These are phyloP conservation scores for Lasiosphaeria miniovina DNA, from an alignment of 495 filamentous ascomycete species.

Conservation along the genomic window DNA sequence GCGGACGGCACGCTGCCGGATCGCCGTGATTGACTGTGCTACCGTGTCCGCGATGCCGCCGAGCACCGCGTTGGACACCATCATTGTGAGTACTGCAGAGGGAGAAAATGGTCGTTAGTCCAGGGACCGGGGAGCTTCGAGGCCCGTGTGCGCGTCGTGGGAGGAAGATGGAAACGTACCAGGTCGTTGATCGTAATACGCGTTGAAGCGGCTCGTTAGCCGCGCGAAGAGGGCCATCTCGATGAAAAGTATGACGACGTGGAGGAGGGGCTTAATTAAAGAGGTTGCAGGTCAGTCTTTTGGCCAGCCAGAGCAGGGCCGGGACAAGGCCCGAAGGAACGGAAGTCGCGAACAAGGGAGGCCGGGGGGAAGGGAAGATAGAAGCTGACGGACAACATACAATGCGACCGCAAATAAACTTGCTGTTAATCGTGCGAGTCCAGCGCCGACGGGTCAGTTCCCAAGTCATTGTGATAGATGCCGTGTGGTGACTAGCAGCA, in stretches of 20 bases:
- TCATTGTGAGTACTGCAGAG: conserved; percentile 81
- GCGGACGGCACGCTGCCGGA: conserved; percentile 64
- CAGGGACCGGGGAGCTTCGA: not conserved
- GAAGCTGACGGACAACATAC: conserved; percentile 50
- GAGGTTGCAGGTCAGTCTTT: conserved; percentile 1
- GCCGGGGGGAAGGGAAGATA: conserved; percentile 15
- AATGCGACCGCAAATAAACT: conserved; percentile 76
- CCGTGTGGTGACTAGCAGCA: not conserved
- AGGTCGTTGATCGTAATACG: conserved; percentile 85
- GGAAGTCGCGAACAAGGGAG: conserved; percentile 19
- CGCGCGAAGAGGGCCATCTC: conserved; percentile 83
- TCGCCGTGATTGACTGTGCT: conserved; percentile 85
- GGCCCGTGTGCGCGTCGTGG: not conserved
- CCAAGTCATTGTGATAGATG: conserved; percentile 42
- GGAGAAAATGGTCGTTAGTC: conserved; percentile 5
- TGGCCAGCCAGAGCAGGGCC: not conserved
- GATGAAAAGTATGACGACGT: conserved; percentile 79
- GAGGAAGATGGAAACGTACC: conserved; percentile 45
- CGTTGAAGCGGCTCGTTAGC: conserved; percentile 82
- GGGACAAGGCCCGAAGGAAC: conserved; percentile 10
- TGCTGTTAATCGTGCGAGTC: conserved; percentile 65
- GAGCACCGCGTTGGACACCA: conserved; percentile 95
- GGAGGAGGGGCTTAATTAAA: conserved; percentile 71
- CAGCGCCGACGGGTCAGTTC: conserved; percentile 60
- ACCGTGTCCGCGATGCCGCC: conserved; percentile 85